Conservation (phyloP, 805 yeast genomes). For the Pachysolen tannophilus region DNA sequence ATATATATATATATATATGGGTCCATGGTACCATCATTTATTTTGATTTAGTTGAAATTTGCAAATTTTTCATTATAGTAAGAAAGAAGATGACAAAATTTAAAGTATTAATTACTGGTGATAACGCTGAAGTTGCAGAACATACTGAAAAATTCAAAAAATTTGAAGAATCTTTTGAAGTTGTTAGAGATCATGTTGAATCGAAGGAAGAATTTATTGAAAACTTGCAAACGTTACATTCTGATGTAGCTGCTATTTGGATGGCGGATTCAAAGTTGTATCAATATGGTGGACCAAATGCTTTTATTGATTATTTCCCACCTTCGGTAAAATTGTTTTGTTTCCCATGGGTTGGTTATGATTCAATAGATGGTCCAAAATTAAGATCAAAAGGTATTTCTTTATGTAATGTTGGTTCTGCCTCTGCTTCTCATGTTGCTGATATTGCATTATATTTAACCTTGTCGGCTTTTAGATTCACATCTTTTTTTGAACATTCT, state of each 20-base stretch:
- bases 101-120: slow-evolving; percentile 36
- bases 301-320: slow-evolving; percentile 39
- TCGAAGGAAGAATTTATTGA: slow-evolving; percentile 30
- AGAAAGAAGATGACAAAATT: slow-evolving; percentile 25
- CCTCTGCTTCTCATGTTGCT: slow-evolving; percentile 62
- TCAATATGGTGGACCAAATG: slow-evolving; percentile 25
- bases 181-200: slow-evolving; percentile 26
- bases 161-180: slow-evolving; percentile 29
- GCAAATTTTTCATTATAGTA: too few species aligned
- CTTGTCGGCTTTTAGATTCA: slow-evolving; percentile 52
- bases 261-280: slow-evolving; percentile 18
- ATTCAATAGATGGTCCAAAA: slow-evolving; percentile 37
- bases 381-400: slow-evolving; percentile 38
- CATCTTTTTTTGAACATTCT: slow-evolving; percentile 35
- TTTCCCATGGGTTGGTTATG: slow-evolving; percentile 56
- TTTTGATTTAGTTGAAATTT: too few species aligned
- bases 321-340: slow-evolving; percentile 36
- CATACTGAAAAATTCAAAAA: too few species aligned
- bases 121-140: slow-evolving; percentile 24
- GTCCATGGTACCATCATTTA: too few species aligned
- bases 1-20: too few species aligned
- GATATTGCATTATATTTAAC: slow-evolving; percentile 58
- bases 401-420: slow-evolving; percentile 54
- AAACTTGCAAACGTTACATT: slow-evolving; percentile 29
- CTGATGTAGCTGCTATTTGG: slow-evolving; percentile 45